Percentiles rank a stretch among this genome's conserved stretches.
These are phyloP conservation scores for Starmerella powellii DNA, from an alignment of 805 yeast genomes.

Conservation along the genomic window DNA sequence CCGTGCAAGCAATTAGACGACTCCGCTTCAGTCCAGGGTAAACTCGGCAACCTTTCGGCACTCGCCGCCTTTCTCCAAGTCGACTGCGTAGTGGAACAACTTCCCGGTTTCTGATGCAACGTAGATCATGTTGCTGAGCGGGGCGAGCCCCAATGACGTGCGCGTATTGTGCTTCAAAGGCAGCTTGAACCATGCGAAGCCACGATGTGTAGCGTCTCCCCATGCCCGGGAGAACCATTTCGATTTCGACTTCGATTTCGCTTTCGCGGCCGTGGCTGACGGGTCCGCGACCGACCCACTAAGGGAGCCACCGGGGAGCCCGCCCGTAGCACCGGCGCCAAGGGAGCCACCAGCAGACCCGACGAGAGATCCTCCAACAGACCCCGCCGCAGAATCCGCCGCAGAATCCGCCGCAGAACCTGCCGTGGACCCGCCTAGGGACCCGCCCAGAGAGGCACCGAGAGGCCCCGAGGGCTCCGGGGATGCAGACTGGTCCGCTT, in stretches of 20 bases:
- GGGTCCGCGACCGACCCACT: no score
- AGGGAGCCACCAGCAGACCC: no score
- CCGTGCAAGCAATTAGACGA: no score
- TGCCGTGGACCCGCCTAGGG: no score
- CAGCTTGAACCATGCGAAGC: slow-evolving; percentile 77
- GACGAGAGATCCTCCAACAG: no score
- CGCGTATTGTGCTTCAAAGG: slow-evolving; percentile 32
- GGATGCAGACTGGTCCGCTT: neutral
- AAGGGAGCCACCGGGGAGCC: no score
- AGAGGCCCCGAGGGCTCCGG: neutral
- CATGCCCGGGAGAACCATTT: slow-evolving; percentile 12
- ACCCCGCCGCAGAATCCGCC: no score
- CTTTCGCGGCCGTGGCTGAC: neutral
- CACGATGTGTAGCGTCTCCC: slow-evolving; percentile 35
- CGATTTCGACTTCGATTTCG: slow-evolving; percentile 3
- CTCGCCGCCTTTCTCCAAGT: slow-evolving; percentile 86
- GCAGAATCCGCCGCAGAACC: no score
- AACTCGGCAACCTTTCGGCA: slow-evolving; percentile 66
- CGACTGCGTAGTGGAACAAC: slow-evolving; percentile 68
- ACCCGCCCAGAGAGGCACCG: no score
- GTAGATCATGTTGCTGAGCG: slow-evolving; percentile 28
- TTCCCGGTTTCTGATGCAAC: slow-evolving; percentile 73
- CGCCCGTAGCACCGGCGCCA: no score
- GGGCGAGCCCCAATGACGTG: slow-evolving; percentile 32
- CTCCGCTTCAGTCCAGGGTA: slow-evolving; percentile 10